A percentile compares a stretch with the other conserved stretches of the same genome.
phyloP scores from a whole-genome alignment of 2,329 filamentous ascomycete genomes.

The Fusarium miscanthi region DNA sequence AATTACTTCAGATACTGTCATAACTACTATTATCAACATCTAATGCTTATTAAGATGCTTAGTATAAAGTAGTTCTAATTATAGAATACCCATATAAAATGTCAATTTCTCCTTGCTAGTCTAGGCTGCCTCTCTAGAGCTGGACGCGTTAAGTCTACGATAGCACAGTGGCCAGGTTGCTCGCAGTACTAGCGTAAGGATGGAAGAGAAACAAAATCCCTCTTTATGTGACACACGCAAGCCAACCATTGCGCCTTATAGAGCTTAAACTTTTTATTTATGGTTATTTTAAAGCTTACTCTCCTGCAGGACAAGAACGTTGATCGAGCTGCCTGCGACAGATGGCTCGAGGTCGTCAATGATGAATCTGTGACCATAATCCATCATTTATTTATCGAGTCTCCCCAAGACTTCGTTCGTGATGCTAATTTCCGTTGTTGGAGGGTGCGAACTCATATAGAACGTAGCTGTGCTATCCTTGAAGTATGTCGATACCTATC shows the following conservation, averaged over 20 bases:
- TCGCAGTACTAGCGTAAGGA: not conserved
- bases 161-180: too few relatives aligned
- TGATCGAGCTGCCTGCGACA: not conserved
- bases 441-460: not conserved
- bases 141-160: rapidly evolving
- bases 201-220: too few relatives aligned
- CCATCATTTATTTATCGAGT: too few relatives aligned
- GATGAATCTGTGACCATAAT: not conserved
- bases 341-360: not conserved
- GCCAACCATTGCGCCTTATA: not conserved
- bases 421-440: not conserved
- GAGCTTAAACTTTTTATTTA: not conserved
- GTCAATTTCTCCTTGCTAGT: not conserved
- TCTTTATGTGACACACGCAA: too few relatives aligned
- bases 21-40: not conserved
- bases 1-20: rapidly evolving
- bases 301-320: not conserved
- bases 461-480: too few relatives aligned
- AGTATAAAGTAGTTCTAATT: too few relatives aligned
- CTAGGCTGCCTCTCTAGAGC: too few relatives aligned
- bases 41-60: rapidly evolving
- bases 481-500: not conserved
- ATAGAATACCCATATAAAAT: too few relatives aligned
- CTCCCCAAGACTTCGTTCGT: rapidly evolving
- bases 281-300: not conserved